A percentile compares a stretch with the other conserved stretches of the same genome.
Evolutionary conservation across 2,329 filamentous ascomycete genomes (phyloP).

Genomic region (Cordyceps tenuipes): DNA sequence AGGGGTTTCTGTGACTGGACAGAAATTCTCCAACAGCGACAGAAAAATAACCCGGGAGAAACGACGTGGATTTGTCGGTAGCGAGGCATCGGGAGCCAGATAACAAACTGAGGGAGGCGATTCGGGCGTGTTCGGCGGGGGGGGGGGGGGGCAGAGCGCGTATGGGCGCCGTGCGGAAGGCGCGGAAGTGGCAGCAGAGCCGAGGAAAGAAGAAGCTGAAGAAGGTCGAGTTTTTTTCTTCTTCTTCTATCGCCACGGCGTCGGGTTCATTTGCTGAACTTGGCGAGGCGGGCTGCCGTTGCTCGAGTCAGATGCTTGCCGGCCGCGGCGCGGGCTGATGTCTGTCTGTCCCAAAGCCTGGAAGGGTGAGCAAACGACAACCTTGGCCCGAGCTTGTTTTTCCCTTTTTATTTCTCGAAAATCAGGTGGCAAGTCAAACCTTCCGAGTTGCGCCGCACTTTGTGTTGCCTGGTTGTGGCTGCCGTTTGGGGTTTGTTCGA

Average conservation of each 20-base stretch:
- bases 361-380: not conserved
- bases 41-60: slow-evolving; percentile 2
- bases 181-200: not conserved
- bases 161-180: not conserved
- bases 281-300: not conserved
- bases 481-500: not conserved
- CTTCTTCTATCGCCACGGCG: not conserved
- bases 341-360: not conserved
- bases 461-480: not conserved
- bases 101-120: not conserved
- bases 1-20: not conserved
- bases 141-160: not conserved
- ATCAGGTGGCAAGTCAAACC: not conserved
- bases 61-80: slow-evolving; percentile 2
- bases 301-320: slow-evolving; percentile 1
- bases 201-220: not conserved
- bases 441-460: not conserved
- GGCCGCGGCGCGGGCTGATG: not conserved
- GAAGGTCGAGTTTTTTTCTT: not conserved
- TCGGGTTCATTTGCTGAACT: not conserved
- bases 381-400: not conserved
- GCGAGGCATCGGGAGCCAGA: slow-evolving; percentile 7
- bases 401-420: not conserved
- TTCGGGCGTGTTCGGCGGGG: not conserved
- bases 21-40: not conserved